These are phyloP conservation scores for Stipa capillata DNA, from an alignment of 176 grass and related monocot genomes.

Conservation along the genomic window DNA sequence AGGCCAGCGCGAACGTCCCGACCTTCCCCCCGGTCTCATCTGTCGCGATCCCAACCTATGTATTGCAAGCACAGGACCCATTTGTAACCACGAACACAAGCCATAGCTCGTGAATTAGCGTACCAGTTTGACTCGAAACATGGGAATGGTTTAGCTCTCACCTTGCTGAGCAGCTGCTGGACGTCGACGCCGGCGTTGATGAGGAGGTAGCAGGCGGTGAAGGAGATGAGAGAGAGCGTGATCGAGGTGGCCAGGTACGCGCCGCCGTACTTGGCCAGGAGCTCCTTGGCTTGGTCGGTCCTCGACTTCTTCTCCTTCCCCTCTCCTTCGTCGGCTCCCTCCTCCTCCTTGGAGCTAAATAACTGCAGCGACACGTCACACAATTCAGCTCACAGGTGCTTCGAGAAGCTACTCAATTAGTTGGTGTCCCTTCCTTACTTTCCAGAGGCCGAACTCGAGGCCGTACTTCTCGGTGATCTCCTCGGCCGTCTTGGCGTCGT, in stretches of 20 bases:
- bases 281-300: conserved; percentile 81
- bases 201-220: conserved; percentile 87
- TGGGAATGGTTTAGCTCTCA: not conserved
- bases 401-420: not conserved
- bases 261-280: conserved; percentile 92
- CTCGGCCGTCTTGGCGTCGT: conserved; percentile 48
- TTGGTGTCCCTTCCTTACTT: conserved; percentile 20
- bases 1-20: conserved; percentile 83
- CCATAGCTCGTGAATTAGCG: not conserved
- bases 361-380: conserved; percentile 32
- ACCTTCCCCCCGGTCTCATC: conserved; percentile 87
- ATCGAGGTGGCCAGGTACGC: conserved; percentile 94
- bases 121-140: not conserved
- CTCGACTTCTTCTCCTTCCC: conserved; percentile 61
- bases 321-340: conserved; percentile 5
- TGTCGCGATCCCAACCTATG: conserved; percentile 58
- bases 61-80: not conserved
- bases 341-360: conserved; percentile 70
- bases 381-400: not conserved
- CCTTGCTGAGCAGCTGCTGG: conserved; percentile 71
- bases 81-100: not conserved
- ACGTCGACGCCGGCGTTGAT: conserved; percentile 87
- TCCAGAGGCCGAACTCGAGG: conserved; percentile 89
- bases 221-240: conserved; percentile 87
- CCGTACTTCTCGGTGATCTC: conserved; percentile 90